Evolutionary conservation across 768 basidiomycete species (phyloP), one percentile per base, ranked within the genome.

Genomic region (Pisolithus orientalis): DNA sequence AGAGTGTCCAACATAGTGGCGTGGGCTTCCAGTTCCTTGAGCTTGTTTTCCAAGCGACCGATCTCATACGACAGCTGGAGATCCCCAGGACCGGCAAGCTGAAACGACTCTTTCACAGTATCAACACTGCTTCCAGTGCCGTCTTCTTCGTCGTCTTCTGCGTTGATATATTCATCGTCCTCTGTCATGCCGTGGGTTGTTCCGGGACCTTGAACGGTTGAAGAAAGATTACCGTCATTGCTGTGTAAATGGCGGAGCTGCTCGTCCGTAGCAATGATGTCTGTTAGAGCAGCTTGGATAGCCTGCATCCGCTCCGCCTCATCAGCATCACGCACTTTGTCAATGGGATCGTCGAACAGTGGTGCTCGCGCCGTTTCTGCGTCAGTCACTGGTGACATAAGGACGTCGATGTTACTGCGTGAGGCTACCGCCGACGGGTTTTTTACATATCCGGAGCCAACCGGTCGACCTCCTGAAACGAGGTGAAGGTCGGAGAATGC

Each of bases 281-380:
- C 91, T 9, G 90, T 94, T 56, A 99, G 73, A 4, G 96, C 96
- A 7, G 94, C 94, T 61, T 94, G 93, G 17, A 98, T 96, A 3
- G 95, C 94, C 60, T 94, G 92, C 83, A 98, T 96, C 38, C 92
- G 78, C 58, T 87, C 78, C 48, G 87, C 80, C 66, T 95, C 87
- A 44, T 80, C 83, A 56, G 71, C 72, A 53, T 75, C 80, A 54
- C 54, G 69, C 53, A 61, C 64, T 3, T 58, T 64, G 53, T 91
- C 87, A 55, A 87, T 85, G 1, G 87, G 84, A 59, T 90, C 87
- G 57, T 86, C 82, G 56, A 94, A 94, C 21, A 94, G 73, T 7
- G 89, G 89, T 0, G 85, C 82, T 43, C 90, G 76, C 1, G 80
- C 68, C n/a, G 76, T 69, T 25, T 81, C 76, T 1, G 68, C 54